Conservation (phyloP, 176 grass and related monocot genomes). For the Saccharum officinarum region DNA sequence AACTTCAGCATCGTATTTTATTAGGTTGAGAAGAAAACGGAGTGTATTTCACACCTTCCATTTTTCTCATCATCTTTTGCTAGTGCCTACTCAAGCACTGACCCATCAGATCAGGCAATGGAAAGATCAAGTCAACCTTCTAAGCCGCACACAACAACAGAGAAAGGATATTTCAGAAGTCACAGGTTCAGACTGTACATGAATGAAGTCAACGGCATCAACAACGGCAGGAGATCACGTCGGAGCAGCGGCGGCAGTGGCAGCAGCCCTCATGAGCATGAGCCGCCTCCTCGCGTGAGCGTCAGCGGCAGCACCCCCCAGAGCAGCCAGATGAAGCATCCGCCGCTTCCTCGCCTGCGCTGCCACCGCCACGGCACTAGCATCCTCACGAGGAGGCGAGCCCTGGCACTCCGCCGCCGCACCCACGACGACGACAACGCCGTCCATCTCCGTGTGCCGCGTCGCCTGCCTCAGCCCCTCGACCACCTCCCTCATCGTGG, state of each 20-base stretch:
- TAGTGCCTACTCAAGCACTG: not conserved
- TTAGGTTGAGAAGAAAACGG: not conserved
- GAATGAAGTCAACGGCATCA: not conserved
- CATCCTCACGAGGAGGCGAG: conserved; percentile 1
- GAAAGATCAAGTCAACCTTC: not conserved
- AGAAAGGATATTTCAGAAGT: not conserved
- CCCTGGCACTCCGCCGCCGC: not conserved
- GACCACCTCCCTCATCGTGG: conserved; percentile 56
- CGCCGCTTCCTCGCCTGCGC: conserved; percentile 37
- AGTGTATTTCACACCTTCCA: not conserved
- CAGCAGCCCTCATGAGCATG: conserved; percentile 42
- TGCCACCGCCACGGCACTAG: not conserved
- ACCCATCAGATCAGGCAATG: not conserved
- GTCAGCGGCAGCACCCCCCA: conserved; percentile 39
- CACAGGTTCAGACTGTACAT: not conserved
- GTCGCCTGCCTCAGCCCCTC: conserved; percentile 43
- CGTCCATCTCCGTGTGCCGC: conserved; percentile 58
- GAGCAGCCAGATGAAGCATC: conserved; percentile 67
- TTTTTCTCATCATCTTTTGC: not conserved
- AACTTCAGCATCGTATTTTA: not conserved
- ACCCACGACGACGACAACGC: not conserved
- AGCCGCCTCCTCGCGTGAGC: conserved; percentile 44
- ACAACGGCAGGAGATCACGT: conserved; percentile 20
- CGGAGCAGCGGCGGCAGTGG: conserved; percentile 16
- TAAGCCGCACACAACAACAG: not conserved